Conservation (phyloP, 2,329 filamentous ascomycete species). For the Periconia sp. region DNA sequence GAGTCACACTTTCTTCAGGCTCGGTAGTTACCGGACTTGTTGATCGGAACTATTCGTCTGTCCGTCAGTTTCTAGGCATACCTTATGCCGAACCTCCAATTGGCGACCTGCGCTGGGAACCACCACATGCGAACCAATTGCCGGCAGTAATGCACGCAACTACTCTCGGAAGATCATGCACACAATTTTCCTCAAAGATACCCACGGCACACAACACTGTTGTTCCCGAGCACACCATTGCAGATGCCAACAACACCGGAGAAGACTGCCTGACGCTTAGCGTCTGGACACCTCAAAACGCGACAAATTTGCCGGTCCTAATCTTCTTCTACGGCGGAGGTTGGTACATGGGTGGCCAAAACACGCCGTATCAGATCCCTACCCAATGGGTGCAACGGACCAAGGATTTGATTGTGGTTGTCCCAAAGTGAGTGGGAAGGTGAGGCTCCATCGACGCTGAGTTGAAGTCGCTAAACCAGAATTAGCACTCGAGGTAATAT, state of each 20-base stretch:
- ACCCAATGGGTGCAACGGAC: slow-evolving; percentile 26
- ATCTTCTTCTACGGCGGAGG: slow-evolving; percentile 55
- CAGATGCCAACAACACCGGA: slow-evolving; percentile 19
- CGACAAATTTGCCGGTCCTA: slow-evolving; percentile 45
- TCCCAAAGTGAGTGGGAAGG: slow-evolving; percentile 41
- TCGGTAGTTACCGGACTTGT: slow-evolving; percentile 5
- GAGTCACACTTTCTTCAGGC: slow-evolving; percentile 13
- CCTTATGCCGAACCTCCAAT: slow-evolving; percentile 34
- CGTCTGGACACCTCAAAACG: slow-evolving; percentile 48
- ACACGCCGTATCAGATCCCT: slow-evolving; percentile 41
- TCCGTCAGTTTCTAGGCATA: slow-evolving; percentile 34
- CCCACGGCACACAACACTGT: slow-evolving; percentile 14
- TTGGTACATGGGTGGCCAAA: slow-evolving; percentile 49
- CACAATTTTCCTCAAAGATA: slow-evolving; percentile 4
- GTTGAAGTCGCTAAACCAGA: too few relatives aligned
- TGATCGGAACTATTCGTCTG: slow-evolving; percentile 6
- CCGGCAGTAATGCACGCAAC: slow-evolving; percentile 8
- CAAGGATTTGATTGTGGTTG: slow-evolving; percentile 33
- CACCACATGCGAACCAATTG: slow-evolving; percentile 16
- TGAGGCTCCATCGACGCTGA: too few relatives aligned
- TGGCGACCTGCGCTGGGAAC: slow-evolving; percentile 28
- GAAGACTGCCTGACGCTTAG: slow-evolving; percentile 55
- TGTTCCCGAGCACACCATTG: slow-evolving; percentile 11
- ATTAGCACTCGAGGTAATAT: slow-evolving; percentile 37
- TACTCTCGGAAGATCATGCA: slow-evolving; percentile 23